phyloP scores from a whole-genome alignment of 163 green algal genomes.

The Dunaliella salina region DNA sequence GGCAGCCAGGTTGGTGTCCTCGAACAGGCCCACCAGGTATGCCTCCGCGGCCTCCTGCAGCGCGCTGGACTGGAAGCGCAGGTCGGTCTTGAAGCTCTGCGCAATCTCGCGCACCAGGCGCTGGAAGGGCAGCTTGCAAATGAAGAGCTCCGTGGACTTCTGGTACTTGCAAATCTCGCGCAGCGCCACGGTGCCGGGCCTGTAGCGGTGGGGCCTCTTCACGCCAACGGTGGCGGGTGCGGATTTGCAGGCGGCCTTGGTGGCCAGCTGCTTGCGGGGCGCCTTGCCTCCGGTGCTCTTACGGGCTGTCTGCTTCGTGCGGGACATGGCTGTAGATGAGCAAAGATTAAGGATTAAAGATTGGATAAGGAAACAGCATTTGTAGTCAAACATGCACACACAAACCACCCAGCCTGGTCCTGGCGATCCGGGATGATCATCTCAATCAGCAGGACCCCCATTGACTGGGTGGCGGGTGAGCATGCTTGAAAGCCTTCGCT shows the following conservation, averaged over 20 bases:
- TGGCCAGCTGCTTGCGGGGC: conserved; percentile 87
- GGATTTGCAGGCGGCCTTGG: conserved; percentile 80
- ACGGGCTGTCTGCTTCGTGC: conserved; percentile 79
- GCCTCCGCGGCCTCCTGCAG: conserved; percentile 79
- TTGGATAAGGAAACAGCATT: too few relatives aligned
- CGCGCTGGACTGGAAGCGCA: conserved; percentile 74
- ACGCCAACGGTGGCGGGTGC: conserved; percentile 66
- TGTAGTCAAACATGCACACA: too few relatives aligned
- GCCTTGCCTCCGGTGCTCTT: conserved; percentile 88
- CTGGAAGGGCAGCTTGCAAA: conserved; percentile 96
- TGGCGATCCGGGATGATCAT: too few relatives aligned
- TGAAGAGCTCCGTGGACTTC: conserved; percentile 93
- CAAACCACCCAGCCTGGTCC: too few relatives aligned
- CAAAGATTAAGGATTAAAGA: too few relatives aligned
- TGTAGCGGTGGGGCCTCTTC: conserved; percentile 87
- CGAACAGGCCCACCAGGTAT: conserved; percentile 65
- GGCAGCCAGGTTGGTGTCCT: conserved; percentile 72
- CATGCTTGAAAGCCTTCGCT: too few relatives aligned
- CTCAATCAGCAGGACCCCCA: too few relatives aligned
- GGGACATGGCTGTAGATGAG: too few relatives aligned
- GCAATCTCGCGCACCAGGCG: conserved; percentile 92
- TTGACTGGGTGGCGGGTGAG: too few relatives aligned
- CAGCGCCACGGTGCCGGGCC: conserved; percentile 78
- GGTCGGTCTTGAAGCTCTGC: conserved; percentile 82
- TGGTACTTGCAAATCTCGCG: conserved; percentile 95